phyloP scores from a whole-genome alignment of 495 filamentous ascomycete species.

The Massariosphaeria phaeospora region DNA sequence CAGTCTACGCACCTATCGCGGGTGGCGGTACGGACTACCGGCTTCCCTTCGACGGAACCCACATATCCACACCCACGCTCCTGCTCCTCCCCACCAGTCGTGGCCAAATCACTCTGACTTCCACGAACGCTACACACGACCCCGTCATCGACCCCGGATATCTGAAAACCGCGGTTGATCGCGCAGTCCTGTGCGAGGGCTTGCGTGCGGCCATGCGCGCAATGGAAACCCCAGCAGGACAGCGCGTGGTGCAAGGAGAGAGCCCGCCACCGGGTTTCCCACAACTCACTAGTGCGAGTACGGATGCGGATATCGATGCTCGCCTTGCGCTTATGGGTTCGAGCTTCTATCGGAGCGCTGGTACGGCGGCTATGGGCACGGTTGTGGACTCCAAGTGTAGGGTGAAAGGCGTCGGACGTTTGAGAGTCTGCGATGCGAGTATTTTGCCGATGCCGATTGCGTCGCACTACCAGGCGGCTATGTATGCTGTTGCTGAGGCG shows the following conservation, averaged over 20 bases:
- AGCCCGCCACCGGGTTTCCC: background rate
- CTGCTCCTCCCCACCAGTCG: constrained; percentile 17
- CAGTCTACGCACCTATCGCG: constrained; percentile 1
- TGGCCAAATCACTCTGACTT: constrained; percentile 53
- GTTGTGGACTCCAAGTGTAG: constrained; percentile 12
- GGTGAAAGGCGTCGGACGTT: constrained; percentile 16
- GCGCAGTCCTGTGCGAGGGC: too few relatives aligned
- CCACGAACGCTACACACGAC: constrained; percentile 50
- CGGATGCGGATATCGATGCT: constrained; percentile 15
- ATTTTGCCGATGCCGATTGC: constrained; percentile 17
- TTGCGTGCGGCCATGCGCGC: too few relatives aligned
- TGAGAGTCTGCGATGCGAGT: constrained; percentile 25
- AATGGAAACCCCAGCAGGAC: too few relatives aligned
- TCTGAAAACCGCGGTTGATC: constrained; percentile 3
- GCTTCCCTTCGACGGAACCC: constrained; percentile 2
- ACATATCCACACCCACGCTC: constrained; percentile 7
- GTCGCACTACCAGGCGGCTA: too few relatives aligned
- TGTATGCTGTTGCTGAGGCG: too few relatives aligned
- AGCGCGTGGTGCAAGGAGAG: too few relatives aligned
- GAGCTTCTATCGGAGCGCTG: constrained; percentile 19
- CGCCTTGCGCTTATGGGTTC: too few relatives aligned
- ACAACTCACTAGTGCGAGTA: background rate
- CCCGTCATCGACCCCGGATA: constrained; percentile 52
- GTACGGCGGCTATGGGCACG: constrained; percentile 53
- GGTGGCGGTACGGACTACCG: constrained; percentile 2